Percentiles rank a stretch among this genome's conserved stretches.
Evolutionary conservation across 257 asterid species (phyloP).

Genomic region (Primulina tabacum): DNA sequence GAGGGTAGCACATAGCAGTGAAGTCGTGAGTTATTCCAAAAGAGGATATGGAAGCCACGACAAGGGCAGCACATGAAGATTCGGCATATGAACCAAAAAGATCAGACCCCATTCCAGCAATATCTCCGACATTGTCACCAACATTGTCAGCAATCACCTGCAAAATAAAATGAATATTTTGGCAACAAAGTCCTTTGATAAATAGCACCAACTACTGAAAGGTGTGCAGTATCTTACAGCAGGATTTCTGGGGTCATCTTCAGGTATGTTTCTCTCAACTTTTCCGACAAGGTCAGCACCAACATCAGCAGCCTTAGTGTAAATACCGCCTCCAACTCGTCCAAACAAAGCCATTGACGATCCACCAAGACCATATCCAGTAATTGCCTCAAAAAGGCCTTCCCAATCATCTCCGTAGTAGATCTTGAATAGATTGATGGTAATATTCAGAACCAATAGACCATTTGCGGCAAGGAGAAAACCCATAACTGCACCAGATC

Average conservation of each 20-base stretch:
- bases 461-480: conserved; percentile 93
- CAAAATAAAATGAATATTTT: conserved; percentile 12
- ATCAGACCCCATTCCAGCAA: conserved; percentile 89
- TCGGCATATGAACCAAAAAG: conserved; percentile 70
- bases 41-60: conserved; percentile 66
- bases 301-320: conserved; percentile 74
- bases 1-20: conserved; percentile 74
- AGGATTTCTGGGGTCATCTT: conserved; percentile 61
- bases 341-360: conserved; percentile 94
- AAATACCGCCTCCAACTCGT: conserved; percentile 93
- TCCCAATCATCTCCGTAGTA: conserved; percentile 93
- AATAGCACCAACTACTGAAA: neutral
- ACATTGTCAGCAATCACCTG: conserved; percentile 96
- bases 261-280: conserved; percentile 52
- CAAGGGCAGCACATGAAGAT: conserved; percentile 68
- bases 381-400: conserved; percentile 84
- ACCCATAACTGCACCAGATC: conserved; percentile 94
- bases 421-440: conserved; percentile 74
- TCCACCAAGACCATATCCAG: conserved; percentile 93
- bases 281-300: conserved; percentile 66
- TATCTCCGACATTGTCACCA: conserved; percentile 95
- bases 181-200: neutral
- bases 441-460: conserved; percentile 67
- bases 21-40: conserved; percentile 65
- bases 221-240: conserved; percentile 36